A percentile compares a stretch with the other conserved stretches of the same genome.
Evolutionary conservation across 768 basidiomycete species (phyloP).

Genomic region (Boletus huronensis): DNA sequence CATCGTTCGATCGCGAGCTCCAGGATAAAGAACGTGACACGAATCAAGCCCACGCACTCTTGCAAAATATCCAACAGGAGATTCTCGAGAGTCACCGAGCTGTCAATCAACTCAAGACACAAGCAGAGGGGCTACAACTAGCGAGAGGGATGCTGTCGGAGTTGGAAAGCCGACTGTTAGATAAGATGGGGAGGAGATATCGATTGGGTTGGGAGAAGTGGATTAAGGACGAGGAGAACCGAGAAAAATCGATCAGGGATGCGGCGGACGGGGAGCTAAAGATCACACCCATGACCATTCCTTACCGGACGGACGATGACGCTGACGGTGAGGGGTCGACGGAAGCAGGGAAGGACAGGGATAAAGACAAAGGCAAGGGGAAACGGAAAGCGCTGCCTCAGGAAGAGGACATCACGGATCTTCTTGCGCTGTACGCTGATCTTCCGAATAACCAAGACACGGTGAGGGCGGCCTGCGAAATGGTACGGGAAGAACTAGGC

Average conservation of each 20-base stretch:
- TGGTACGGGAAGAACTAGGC: conserved; percentile 59
- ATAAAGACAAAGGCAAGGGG: conserved; percentile 48
- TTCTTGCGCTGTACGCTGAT: conserved; percentile 54
- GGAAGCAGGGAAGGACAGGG: conserved; percentile 35
- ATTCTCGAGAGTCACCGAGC: conserved; percentile 81
- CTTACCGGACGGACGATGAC: conserved; percentile 47
- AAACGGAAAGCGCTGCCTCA: conserved; percentile 50
- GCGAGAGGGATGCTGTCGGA: conserved; percentile 55
- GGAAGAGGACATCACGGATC: conserved; percentile 61
- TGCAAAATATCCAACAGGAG: conserved; percentile 85
- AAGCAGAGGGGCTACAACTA: conserved; percentile 63
- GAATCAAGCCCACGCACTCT: conserved; percentile 81
- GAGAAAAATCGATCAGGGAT: conserved; percentile 68
- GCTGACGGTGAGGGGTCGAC: conserved; percentile 38
- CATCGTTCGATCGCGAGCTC: conserved; percentile 89
- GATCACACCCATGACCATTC: conserved; percentile 42
- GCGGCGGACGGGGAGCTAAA: conserved; percentile 55
- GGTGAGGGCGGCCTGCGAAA: conserved; percentile 53
- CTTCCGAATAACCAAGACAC: conserved; percentile 57
- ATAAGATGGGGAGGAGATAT: conserved; percentile 80
- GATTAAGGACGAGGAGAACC: conserved; percentile 77
- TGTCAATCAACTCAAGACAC: conserved; percentile 62
- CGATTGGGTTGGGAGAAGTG: conserved; percentile 91
- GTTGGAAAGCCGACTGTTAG: conserved; percentile 61
- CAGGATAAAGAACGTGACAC: conserved; percentile 89